Evolutionary conservation across 2,329 filamentous ascomycete genomes (phyloP), one percentile per base, ranked within the genome.

Genomic region (Conoideocrella luteorostrata): DNA sequence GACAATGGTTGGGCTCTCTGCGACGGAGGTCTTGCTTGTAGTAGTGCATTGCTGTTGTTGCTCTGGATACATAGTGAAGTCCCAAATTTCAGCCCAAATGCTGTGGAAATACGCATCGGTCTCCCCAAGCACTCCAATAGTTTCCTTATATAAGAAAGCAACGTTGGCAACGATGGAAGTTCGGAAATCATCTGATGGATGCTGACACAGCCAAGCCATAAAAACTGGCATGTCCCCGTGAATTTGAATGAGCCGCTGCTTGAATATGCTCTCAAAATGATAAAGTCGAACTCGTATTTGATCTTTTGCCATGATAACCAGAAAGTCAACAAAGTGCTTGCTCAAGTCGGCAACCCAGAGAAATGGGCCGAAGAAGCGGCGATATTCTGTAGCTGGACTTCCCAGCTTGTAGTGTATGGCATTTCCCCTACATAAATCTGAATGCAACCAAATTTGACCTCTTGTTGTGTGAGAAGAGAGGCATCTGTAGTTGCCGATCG

Each of bases 321-420:
- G 66, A 50, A 75, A 93, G 48, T 89, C 83, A 1, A 89, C 70
- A 20, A 85, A 73, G 52, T 88, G 80, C 55, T 90, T 91, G 0
- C 76, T 71, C 1, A 93, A 65, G 41, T 84, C 73, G 0, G 79
- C 82, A 1, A 90, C 61, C 86, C 86, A 93, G 0, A 81, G 47
- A 48, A 88, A 91, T 0, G 77, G 71, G 0, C 63, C 39, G 46
- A 82, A 75, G 52, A 82, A 89, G 2, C 78, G 64, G 10, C 47
- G 49, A 53, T 93, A 94, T 29, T 81, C 78, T 0, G 49, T 22
- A 0, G 78, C 68, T 0, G 87, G 83, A 0, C 42, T 58, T 3
- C 58, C 57, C 0, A 94, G 60, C 9, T 70, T 70, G 55, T 89
- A 93, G 67, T 82, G 91, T 0, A 87, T 59, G 13, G 55, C 56